Base-by-base conservation (phyloP, 1,284 basidiomycete genomes). In the Ustilago shanxiensis region DNA sequence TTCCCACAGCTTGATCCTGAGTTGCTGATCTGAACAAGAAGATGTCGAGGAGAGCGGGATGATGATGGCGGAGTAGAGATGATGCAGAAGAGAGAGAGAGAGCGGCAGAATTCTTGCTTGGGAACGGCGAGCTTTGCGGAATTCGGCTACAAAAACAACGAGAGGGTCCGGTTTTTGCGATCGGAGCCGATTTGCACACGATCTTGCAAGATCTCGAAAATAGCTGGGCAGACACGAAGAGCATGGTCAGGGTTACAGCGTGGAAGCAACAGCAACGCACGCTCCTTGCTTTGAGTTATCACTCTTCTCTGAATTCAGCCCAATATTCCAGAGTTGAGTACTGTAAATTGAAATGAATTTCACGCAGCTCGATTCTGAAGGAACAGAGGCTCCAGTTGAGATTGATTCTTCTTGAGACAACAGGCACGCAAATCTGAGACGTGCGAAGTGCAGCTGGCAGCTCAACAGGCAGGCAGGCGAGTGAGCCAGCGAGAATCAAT, bases 121-220 rank as follows among this genome's bases (percentile, higher is more conserved):
- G 33, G 35, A 18, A 55, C 16, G 29, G 5, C 28, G 47, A 26
- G 26, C 18, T 18, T 11, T 58, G 28, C 44, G 55, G 28, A 47
- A 57, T 39, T 56, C 54, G 39, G 39, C 16, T 54, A 13, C 26
- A 24, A 18, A 33, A 44, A 9, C 14, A 44, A 45, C 24, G 39
- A 33, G 26, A 20, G 28, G 50, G 28, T 31, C 50, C 50, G 29
- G 50, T 18, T 24, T n/a, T 37, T 2, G 20, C 11, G 18, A 60
- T 60, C 58, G 52, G 31, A 26, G 39, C 51, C 51, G 52, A 55
- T 62, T 62, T 47, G 16, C 11, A 13, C 41, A 10, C 45, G 28
- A 29, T 47, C 20, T 33, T 11, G 5, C 41, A 22, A 44, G 41
- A 20, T 22, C n/a, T 5, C 7, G n/a, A n/a, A n/a, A n/a, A n/a